Evolutionary conservation across 345 rosid genomes (phyloP).

Genomic region (Eutrema heterophyllum): DNA sequence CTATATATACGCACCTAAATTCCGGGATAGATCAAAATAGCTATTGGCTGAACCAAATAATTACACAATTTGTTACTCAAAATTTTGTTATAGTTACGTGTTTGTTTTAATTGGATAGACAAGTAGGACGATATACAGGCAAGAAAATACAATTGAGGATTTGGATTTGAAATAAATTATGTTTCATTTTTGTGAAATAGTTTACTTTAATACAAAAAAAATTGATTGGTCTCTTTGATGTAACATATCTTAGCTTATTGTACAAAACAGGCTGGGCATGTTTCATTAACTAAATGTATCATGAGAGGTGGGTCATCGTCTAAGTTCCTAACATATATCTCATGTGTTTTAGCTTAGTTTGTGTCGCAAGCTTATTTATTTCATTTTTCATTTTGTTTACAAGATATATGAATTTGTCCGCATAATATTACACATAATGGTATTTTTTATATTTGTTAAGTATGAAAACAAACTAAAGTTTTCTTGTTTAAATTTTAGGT

Average conservation of each 20-base stretch:
- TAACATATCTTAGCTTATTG: constrained; percentile 31
- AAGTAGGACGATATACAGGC: constrained; percentile 6
- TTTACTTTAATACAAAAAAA: constrained; percentile 22
- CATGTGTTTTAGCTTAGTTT: constrained; percentile 12
- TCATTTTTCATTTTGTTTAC: not conserved
- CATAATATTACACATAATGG: not conserved
- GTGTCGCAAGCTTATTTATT: not conserved
- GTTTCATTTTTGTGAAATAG: constrained; percentile 24
- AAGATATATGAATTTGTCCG: not conserved
- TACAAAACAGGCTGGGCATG: constrained; percentile 37
- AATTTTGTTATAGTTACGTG: not conserved
- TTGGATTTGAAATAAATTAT: constrained; percentile 15
- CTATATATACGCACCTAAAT: not conserved
- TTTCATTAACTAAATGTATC: constrained; percentile 25
- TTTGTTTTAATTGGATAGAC: constrained; percentile 6
- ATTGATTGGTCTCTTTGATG: constrained; percentile 28
- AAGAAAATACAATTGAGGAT: not conserved
- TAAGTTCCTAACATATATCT: constrained; percentile 14
- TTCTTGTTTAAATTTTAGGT: not conserved
- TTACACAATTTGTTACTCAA: not conserved
- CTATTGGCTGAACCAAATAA: not conserved
- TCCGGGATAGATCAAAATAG: not conserved
- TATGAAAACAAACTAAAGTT: not conserved
- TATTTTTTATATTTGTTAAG: not conserved
- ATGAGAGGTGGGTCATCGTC: constrained; percentile 28